Percentiles rank a stretch among this genome's conserved stretches.
phyloP scores from a whole-genome alignment of 441 rosid genomes.

The Aquilaria agallochum region DNA sequence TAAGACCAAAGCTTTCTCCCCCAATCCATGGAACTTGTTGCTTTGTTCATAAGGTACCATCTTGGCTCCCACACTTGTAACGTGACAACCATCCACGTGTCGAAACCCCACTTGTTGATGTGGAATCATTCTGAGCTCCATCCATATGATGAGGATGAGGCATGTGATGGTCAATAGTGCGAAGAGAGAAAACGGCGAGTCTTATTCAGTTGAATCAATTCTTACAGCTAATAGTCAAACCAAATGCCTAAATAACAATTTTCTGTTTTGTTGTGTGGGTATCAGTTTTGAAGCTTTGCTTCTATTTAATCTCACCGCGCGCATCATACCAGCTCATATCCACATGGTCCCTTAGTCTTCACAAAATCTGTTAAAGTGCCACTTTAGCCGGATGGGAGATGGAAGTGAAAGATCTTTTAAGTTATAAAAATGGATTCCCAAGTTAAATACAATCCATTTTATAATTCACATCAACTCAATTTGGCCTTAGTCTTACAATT shows the following conservation, averaged over 20 bases:
- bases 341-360: conserved; percentile 36
- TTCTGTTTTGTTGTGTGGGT: conserved; percentile 24
- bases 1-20: conserved; percentile 20
- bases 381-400: not conserved
- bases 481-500: too few relatives aligned
- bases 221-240: conserved; percentile 30
- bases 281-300: conserved; percentile 23
- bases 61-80: not conserved
- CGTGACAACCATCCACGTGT: conserved; percentile 24
- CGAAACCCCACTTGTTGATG: conserved; percentile 17
- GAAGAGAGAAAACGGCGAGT: conserved; percentile 3
- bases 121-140: not conserved
- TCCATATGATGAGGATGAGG: conserved; percentile 13
- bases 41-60: conserved; percentile 10
- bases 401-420: not conserved
- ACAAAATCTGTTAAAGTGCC: not conserved
- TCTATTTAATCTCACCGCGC: conserved; percentile 20
- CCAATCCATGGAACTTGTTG: conserved; percentile 15
- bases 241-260: conserved; percentile 9
- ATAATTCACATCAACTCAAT: not conserved
- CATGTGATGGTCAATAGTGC: conserved; percentile 32
- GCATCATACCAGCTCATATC: conserved; percentile 39
- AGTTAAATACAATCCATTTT: not conserved
- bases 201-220: conserved; percentile 3
- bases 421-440: not conserved